Conservation (phyloP, 2,329 filamentous ascomycete genomes). For the Madurella fahalii region DNA sequence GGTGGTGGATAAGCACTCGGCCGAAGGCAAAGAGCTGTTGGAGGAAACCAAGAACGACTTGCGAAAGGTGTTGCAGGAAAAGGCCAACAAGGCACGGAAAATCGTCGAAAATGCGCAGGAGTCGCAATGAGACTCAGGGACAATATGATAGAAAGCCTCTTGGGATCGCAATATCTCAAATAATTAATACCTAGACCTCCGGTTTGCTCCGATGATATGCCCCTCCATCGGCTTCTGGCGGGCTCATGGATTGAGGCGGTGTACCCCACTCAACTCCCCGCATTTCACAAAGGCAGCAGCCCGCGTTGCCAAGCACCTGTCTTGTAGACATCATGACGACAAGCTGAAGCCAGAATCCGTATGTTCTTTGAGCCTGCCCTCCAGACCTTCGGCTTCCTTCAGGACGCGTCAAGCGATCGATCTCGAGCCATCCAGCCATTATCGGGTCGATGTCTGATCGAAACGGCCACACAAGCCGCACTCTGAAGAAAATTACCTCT, state of each 20-base stretch:
- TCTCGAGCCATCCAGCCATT: not conserved
- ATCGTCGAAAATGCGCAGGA: constrained; percentile 39
- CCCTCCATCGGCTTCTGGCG: not conserved
- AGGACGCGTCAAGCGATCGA: not conserved
- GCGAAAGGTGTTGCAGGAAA: constrained; percentile 59
- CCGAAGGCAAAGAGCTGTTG: constrained; percentile 65
- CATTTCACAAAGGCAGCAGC: not conserved
- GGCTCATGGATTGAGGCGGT: not conserved
- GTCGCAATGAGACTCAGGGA: not conserved
- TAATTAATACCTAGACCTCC: not conserved
- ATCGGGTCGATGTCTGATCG: not conserved
- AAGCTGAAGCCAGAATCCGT: not conserved
- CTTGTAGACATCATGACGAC: constrained; percentile 13
- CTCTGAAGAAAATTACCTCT: no score
- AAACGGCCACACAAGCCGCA: not conserved
- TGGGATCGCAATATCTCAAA: not conserved
- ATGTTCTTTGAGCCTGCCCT: no score
- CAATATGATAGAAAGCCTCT: not conserved
- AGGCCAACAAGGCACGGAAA: constrained; percentile 54
- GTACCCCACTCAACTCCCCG: not conserved
- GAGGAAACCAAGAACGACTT: constrained; percentile 67
- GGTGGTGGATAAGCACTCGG: constrained; percentile 62
- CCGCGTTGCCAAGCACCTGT: constrained; percentile 3
- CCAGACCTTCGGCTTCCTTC: not conserved
- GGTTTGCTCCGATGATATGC: not conserved